Conservation (phyloP, 441 rosid species). For the Manihot esculenta region DNA sequence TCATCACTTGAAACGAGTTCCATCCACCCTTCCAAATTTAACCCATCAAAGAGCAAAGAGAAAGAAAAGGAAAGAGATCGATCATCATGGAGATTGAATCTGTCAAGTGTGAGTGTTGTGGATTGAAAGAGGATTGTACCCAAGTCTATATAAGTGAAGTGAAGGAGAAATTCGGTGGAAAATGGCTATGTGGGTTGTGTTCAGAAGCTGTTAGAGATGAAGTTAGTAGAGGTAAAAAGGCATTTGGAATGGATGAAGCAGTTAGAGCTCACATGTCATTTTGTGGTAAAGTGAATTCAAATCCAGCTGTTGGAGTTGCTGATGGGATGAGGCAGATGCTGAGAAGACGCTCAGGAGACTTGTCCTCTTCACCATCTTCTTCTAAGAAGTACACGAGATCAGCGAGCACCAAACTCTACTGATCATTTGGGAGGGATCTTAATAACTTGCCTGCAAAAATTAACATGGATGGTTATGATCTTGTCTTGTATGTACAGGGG, state of each 20-base stretch:
- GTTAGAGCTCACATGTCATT: slow-evolving; percentile 88
- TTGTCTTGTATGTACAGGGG: slow-evolving; percentile 35
- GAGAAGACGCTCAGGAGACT: slow-evolving; percentile 73
- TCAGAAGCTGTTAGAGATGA: slow-evolving; percentile 92
- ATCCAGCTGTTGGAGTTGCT: slow-evolving; percentile 91
- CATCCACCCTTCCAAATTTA: too few relatives aligned
- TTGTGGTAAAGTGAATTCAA: slow-evolving; percentile 77
- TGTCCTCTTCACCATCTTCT: slow-evolving; percentile 49
- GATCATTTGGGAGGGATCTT: slow-evolving; percentile 7
- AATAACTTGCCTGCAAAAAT: slow-evolving; percentile 25
- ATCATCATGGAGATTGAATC: slow-evolving; percentile 75
- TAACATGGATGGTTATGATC: slow-evolving; percentile 4
- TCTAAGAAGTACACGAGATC: slow-evolving; percentile 71
- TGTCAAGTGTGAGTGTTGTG: slow-evolving; percentile 86
- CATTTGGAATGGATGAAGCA: slow-evolving; percentile 70
- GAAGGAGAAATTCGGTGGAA: slow-evolving; percentile 76
- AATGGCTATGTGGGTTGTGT: slow-evolving; percentile 97
- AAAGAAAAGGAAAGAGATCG: neutral
- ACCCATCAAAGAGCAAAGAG: too few relatives aligned
- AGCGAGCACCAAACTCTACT: slow-evolving; percentile 49
- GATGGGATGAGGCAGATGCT: slow-evolving; percentile 98
- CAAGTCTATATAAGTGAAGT: slow-evolving; percentile 69
- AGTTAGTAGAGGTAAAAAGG: slow-evolving; percentile 41
- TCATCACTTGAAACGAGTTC: slow-evolving; percentile 1
- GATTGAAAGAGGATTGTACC: slow-evolving; percentile 89